These are phyloP conservation scores for Cordyceps tenuipes DNA, from an alignment of 2,329 filamentous ascomycete species.

Conservation along the genomic window DNA sequence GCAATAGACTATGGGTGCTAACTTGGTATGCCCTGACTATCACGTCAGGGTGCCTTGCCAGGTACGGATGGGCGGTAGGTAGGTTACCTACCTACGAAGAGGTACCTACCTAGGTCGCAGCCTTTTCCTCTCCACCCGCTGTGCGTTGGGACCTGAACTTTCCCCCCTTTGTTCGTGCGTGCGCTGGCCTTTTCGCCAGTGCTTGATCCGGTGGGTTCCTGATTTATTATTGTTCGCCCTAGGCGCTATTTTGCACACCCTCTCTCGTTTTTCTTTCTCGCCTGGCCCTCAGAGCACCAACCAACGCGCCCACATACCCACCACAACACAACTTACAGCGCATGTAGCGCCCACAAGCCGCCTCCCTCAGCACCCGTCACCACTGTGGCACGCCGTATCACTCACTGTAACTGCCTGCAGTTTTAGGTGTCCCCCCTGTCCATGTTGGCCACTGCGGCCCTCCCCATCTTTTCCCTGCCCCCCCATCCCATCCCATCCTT, in stretches of 20 bases:
- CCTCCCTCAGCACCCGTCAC: neutral
- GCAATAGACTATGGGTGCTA: too few species aligned
- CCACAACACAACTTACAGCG: neutral
- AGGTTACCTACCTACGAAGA: too few species aligned
- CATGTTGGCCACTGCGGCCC: neutral
- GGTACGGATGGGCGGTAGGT: too few species aligned
- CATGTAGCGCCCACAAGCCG: neutral
- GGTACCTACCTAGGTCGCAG: too few species aligned
- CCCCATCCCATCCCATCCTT: neutral
- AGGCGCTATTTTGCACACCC: neutral
- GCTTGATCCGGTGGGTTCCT: neutral
- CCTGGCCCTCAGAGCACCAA: too few species aligned
- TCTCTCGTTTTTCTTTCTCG: neutral
- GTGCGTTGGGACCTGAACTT: neutral
- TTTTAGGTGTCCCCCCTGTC: neutral
- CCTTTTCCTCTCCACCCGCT: too few species aligned
- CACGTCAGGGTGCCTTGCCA: too few species aligned
- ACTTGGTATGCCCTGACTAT: too few species aligned
- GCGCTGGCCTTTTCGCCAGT: neutral
- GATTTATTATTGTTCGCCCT: neutral
- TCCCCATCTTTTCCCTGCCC: neutral
- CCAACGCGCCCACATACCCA: neutral
- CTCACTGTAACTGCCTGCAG: neutral
- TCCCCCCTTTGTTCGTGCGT: neutral
- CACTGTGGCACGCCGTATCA: neutral